Percentiles rank a stretch among this genome's conserved stretches.
phyloP scores from a whole-genome alignment of 164 flowering plant species.

The Brasenia schreberi region DNA sequence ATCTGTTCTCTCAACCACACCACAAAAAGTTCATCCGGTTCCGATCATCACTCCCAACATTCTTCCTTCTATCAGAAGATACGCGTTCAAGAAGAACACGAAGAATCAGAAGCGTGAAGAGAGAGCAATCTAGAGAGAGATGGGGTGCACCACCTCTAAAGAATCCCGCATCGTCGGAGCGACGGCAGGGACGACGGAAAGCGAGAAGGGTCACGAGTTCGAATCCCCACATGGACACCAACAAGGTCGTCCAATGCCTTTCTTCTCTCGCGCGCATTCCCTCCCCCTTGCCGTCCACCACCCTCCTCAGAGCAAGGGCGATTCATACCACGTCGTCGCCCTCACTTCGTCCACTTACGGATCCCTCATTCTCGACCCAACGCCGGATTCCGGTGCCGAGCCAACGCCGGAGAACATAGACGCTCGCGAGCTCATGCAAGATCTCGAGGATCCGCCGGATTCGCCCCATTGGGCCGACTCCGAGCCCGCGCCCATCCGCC shows the following conservation, averaged over 20 bases:
- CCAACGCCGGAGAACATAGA: constrained; percentile 51
- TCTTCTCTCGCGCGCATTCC: background rate
- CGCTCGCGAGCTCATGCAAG: constrained; percentile 89
- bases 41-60: too few relatives aligned
- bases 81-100: background rate
- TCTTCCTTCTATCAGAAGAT: too few relatives aligned
- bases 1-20: too few relatives aligned
- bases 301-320: constrained; percentile 56
- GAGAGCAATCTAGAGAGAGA: background rate
- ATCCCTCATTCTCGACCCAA: constrained; percentile 27
- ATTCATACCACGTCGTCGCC: constrained; percentile 64
- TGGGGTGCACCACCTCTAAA: constrained; percentile 2
- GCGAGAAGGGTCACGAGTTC: background rate
- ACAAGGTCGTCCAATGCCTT: background rate
- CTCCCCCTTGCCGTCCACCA: constrained; percentile 32
- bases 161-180: background rate
- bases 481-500: background rate
- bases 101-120: background rate
- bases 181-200: background rate
- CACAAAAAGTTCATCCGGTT: too few relatives aligned
- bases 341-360: constrained; percentile 82
- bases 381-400: constrained; percentile 1
- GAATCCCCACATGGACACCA: background rate
- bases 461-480: background rate
- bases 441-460: constrained; percentile 36